Base-by-base conservation (phyloP, 208 protist genomes). In the Crithidia sp. region DNA sequence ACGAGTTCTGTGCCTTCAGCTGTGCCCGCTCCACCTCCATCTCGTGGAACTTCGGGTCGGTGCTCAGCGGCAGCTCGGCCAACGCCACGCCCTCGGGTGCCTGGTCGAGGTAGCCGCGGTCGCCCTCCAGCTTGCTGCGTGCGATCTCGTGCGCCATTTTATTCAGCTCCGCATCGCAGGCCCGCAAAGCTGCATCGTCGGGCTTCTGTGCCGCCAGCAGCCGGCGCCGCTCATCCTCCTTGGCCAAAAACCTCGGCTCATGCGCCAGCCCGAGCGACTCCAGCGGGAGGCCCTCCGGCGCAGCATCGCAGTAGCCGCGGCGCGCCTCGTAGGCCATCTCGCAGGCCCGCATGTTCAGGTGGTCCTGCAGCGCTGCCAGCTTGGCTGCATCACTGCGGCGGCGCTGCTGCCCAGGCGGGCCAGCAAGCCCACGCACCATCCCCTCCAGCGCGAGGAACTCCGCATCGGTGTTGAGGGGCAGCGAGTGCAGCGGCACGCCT, bases 321-420 rank as follows among this genome's bases (percentile, higher is more conserved):
- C 57, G 88, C 49, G 41, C 92, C 87, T 84, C 79, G 16, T 79
- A 61, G 9, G 83, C 91, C 39, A 96, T 74, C 52, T 89, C 83
- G 54, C 78, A 62, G 17, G 86, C 87, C 36, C 86, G 83, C 7
- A 75, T 70, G 68, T 96, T 96, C 14, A 96, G 75, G 37, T 84
- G 74, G 13, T 67, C 68, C 67, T 49, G 59, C 44, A 77, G 17
- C 7, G 55, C 50, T 4, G 55, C 63, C 49, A 77, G 53, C 58
- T 77, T 77, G 10, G 57, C 39, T 0, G 47, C 64, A 40, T 77
- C 72, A 62, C 72, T 71, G 50, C 39, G 77, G 41, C 67, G 79
- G 17, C 50, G 71, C 6, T 36, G 67, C 64, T 70, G 63, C 47
- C 54, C 67, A 12, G 54, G 14, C 16, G 28, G 16, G 44, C 5